Evolutionary conservation across 176 grass and related monocot genomes (phyloP), one percentile per base, ranked within the genome.

Genomic region (Avena atlantica): DNA sequence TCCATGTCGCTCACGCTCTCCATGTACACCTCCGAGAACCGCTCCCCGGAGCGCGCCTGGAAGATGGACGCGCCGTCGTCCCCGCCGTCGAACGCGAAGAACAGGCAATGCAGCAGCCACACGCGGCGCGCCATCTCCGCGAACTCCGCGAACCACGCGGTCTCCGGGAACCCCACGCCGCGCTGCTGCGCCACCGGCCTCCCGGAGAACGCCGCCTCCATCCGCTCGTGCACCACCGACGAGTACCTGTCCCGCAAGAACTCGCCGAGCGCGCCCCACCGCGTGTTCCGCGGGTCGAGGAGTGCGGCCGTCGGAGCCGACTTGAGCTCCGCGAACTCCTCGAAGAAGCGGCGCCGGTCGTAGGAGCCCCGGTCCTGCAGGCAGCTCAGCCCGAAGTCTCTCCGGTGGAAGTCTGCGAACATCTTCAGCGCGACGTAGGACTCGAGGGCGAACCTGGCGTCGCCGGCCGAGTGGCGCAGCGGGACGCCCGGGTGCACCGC

Each of bases 21-120:
- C 97, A 96, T 98, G 89, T 96, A 96, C 40, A 98, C 92, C 82
- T 96, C 92, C 20, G 93, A 96, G 89, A 96, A 98, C 64, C 93
- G 84, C 0, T 77, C 69, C 4, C 96, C 90, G 27, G 84, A 47
- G 2, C 71, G 80, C 42, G 82, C 78, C 80, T 94, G 96, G 86
- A 98, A 98, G 25, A 94, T 82, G 56, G 84, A 87, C 5, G 81
- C 82, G 19, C 12, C 21, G 45, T 77, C 87, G 67, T 89, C 88
- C 23, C 16, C 59, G 59, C 70, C 51, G 77, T 91, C 93, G 48
- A 93, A 92, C 13, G 95, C 69, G 86, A 85, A 89, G 83, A 93
- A 93, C 37, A 98, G 86, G 76, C 93, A 93, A 63, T 98, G 91
- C 74, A 98, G 91, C 64, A 91, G 80, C 95, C 95, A 98, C 31